These are phyloP conservation scores for Mucor plumbeus DNA, from an alignment of 371 early-diverging fungal genomes.

Conservation along the genomic window DNA sequence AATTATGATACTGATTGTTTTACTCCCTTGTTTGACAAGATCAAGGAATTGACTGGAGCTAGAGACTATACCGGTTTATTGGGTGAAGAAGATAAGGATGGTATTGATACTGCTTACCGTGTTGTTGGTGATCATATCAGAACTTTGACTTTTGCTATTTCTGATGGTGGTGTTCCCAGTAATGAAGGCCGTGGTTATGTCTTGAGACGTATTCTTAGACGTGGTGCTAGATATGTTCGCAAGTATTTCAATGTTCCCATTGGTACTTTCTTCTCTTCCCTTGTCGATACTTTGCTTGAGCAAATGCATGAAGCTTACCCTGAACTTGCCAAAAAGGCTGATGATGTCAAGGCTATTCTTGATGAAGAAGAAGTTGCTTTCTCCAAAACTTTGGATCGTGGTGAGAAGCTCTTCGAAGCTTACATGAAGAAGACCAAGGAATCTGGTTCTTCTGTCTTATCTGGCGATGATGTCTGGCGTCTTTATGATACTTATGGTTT, in stretches of 20 bases:
- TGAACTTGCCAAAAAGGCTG: slow-evolving; percentile 76
- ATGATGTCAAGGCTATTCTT: slow-evolving; percentile 90
- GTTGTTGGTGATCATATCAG: slow-evolving; percentile 99
- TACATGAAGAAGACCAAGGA: slow-evolving; percentile 77
- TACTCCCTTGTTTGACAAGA: slow-evolving; percentile 82
- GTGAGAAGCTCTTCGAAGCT: slow-evolving; percentile 93
- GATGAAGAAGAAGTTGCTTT: slow-evolving; percentile 97
- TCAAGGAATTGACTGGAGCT: slow-evolving; percentile 87
- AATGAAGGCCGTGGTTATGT: slow-evolving; percentile 99
- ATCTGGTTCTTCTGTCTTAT: slow-evolving; percentile 63
- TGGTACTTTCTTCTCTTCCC: slow-evolving; percentile 90
- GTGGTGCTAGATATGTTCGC: slow-evolving; percentile 96
- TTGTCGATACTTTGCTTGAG: slow-evolving; percentile 85
- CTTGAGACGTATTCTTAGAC: slow-evolving; percentile 96
- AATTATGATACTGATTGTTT: slow-evolving; percentile 99
- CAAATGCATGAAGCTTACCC: slow-evolving; percentile 92
- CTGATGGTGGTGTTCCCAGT: slow-evolving; percentile 96
- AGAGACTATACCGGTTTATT: slow-evolving; percentile 86
- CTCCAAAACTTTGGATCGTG: slow-evolving; percentile 98
- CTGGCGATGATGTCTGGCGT: slow-evolving; percentile 96
- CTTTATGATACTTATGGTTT: slow-evolving; percentile 99
- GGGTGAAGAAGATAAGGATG: slow-evolving; percentile 92
- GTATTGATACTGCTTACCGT: slow-evolving; percentile 98
- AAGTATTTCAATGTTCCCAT: slow-evolving; percentile 91
- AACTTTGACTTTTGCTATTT: slow-evolving; percentile 97